Evolutionary conservation across 306 rosid species (phyloP).

Genomic region (Fagus crenata): DNA sequence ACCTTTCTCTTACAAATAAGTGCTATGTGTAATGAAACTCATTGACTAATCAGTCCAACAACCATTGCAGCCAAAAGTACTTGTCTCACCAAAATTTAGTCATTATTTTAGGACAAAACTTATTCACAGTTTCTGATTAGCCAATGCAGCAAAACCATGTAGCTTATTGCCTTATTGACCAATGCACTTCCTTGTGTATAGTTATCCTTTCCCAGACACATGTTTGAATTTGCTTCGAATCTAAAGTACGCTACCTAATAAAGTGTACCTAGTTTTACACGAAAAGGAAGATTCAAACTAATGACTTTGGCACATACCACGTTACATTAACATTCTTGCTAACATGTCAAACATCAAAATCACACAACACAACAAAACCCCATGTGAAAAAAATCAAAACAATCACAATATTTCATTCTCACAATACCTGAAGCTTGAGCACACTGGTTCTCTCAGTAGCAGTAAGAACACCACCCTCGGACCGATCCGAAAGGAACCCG

Average conservation of each 20-base stretch:
- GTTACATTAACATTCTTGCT: neutral
- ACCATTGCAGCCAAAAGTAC: neutral
- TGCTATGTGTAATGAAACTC: no score
- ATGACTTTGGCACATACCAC: neutral
- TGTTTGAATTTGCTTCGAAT: no score
- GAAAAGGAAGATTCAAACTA: no score
- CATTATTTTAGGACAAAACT: neutral
- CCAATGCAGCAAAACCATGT: no score
- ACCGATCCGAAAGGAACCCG: slow-evolving; percentile 83
- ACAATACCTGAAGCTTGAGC: slow-evolving; percentile 71
- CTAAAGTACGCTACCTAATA: no score
- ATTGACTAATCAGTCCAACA: neutral
- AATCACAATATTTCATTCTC: neutral
- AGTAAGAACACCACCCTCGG: slow-evolving; percentile 67
- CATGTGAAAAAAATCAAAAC: neutral
- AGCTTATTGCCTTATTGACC: no score
- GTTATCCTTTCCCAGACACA: no score
- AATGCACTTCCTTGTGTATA: no score
- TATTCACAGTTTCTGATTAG: no score
- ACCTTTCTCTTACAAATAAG: no score
- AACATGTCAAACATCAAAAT: neutral
- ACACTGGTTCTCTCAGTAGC: slow-evolving; percentile 67
- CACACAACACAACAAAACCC: neutral
- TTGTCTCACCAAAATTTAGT: neutral
- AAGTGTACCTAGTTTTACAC: no score